Evolutionary conservation across 2,329 filamentous ascomycete species (phyloP), one percentile per base, ranked within the genome.

Genomic region (Colletotrichum salicis): DNA sequence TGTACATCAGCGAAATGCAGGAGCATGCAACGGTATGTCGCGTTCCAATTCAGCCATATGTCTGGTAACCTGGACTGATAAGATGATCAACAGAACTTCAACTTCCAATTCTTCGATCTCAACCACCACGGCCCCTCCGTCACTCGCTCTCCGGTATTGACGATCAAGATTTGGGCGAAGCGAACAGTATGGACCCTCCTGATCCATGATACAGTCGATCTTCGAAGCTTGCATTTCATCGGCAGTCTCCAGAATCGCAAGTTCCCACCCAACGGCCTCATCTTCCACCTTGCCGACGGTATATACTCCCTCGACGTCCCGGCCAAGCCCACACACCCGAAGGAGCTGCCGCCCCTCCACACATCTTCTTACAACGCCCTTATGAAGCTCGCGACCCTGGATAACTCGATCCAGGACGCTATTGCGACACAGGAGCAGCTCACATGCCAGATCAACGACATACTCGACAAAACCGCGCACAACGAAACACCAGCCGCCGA

Each of bases 341-440:
- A 88, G 73, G 83, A 88, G 29, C 86, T 87, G 6, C 81, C 86
- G 1, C 76, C 84, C 2, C 79, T 88, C 0, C 84, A 88, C 0
- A 95, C 93, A 0, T 95, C 94, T 0, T 95, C 95, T 0, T 98
- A 97, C 80, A 95, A 94, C 77, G 90, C 93, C 2, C 85, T 98
- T 24, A 96, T 98, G 91, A 92, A 93, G 72, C 86, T 98, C 12
- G 92, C 94, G 6, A 97, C 95, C 70, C 86, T 98, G 19, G 94
- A 97, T 74, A 94, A 93, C 79, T 97, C 95, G 66, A 94, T 98
- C 29, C 94, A 97, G 79, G 96, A 98, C 80, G 95, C 95, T 1
- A 84, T 97, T 11, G 89, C 91, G 1, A 97, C 94, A 0, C 90
- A 93, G 15, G 90, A 93, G 71, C 87, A 88, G 64, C 86, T 98